Evolutionary conservation across 1,139 yeast species (phyloP).

Genomic region (Citeromyces hawaiiensis): DNA sequence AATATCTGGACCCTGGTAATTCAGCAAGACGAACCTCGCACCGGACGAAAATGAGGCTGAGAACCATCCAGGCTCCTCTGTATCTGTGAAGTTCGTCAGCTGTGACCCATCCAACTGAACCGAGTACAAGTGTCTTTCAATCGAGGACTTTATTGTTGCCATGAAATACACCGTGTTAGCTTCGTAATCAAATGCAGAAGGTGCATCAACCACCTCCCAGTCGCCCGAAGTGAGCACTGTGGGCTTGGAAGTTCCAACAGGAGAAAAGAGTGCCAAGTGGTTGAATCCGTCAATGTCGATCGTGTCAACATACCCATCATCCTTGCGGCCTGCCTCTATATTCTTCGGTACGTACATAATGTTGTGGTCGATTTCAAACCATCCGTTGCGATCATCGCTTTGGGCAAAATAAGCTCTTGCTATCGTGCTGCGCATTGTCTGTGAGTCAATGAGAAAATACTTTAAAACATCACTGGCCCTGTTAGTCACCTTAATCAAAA

Average conservation of each 20-base stretch:
- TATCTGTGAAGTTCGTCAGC: slow-evolving; percentile 38
- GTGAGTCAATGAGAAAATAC: slow-evolving; percentile 24
- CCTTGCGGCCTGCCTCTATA: slow-evolving; percentile 21
- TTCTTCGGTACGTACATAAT: slow-evolving; percentile 61
- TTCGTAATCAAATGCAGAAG: slow-evolving; percentile 29
- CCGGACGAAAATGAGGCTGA: slow-evolving; percentile 58
- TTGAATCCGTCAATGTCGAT: slow-evolving; percentile 38
- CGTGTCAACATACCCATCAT: slow-evolving; percentile 43
- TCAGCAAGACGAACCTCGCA: slow-evolving; percentile 43
- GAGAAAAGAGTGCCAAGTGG: slow-evolving; percentile 44
- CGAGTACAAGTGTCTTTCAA: slow-evolving; percentile 40
- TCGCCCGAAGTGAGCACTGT: slow-evolving; percentile 32
- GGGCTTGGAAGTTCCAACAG: slow-evolving; percentile 26
- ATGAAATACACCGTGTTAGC: slow-evolving; percentile 30
- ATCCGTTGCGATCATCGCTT: slow-evolving; percentile 17
- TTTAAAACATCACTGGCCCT: slow-evolving; percentile 29
- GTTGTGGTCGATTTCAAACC: slow-evolving; percentile 76
- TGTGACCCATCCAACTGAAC: slow-evolving; percentile 28
- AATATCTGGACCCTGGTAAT: slow-evolving; percentile 50
- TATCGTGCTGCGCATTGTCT: slow-evolving; percentile 16
- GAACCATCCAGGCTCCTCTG: slow-evolving; percentile 50
- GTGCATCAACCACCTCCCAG: slow-evolving; percentile 41
- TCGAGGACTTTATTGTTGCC: slow-evolving; percentile 35
- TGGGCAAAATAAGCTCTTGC: slow-evolving; percentile 19
- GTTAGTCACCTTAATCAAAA: slow-evolving; percentile 31